These are phyloP conservation scores for cucumber (Cucumis sativus) DNA, from an alignment of 306 rosid species.

Conservation along the genomic window DNA sequence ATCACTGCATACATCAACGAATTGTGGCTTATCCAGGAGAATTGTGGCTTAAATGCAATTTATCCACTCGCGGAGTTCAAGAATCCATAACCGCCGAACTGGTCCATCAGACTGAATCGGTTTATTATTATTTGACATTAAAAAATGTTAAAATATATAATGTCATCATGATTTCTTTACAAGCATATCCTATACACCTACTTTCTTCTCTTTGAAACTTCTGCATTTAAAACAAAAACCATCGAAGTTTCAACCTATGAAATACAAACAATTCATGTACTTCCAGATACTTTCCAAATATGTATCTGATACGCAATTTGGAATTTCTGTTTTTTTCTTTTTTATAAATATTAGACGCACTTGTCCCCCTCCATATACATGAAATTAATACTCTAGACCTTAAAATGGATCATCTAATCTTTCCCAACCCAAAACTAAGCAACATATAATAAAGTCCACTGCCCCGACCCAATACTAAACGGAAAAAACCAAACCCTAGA, in stretches of 20 bases:
- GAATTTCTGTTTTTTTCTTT: too few species aligned
- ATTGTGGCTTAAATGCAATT: background rate
- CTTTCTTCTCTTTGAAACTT: background rate
- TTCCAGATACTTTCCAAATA: too few species aligned
- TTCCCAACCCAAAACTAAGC: too few species aligned
- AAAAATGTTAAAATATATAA: background rate
- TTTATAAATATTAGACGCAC: too few species aligned
- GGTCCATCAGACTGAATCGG: background rate
- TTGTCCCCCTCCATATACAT: too few species aligned
- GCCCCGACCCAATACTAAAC: too few species aligned
- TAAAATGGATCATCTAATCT: too few species aligned
- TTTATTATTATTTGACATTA: background rate
- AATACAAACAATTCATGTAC: too few species aligned
- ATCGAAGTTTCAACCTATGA: background rate
- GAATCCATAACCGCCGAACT: background rate
- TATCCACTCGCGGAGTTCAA: background rate
- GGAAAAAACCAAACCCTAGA: too few species aligned
- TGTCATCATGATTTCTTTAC: background rate
- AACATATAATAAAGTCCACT: too few species aligned
- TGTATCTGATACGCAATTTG: too few species aligned
- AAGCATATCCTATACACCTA: background rate
- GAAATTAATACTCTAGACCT: too few species aligned
- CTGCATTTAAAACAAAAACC: background rate
- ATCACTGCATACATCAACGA: background rate
- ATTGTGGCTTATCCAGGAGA: background rate